phyloP scores from a whole-genome alignment of 1,139 yeast species.

The Blastobotrys petasosporus region DNA sequence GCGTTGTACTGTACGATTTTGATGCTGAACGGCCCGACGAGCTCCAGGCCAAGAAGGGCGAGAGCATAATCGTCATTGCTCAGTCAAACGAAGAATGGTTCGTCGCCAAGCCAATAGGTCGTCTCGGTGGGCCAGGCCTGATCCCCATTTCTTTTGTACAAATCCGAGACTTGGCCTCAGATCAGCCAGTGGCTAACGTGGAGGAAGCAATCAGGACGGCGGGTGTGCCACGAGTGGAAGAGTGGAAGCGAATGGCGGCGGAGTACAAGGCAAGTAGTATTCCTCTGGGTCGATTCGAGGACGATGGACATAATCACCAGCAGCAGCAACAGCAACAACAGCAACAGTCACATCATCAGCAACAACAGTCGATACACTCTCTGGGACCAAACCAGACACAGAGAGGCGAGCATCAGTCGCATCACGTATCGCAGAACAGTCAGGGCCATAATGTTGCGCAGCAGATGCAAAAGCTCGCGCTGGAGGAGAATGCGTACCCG shows the following conservation, averaged over 20 bases:
- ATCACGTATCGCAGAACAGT: background rate
- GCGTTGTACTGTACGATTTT: constrained; percentile 72
- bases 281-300: constrained; percentile 53
- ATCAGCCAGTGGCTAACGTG: constrained; percentile 44
- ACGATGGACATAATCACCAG: constrained; percentile 14
- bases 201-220: constrained; percentile 54
- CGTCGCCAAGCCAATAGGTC: constrained; percentile 91
- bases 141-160: constrained; percentile 90
- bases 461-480: constrained; percentile 8
- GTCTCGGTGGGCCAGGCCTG: constrained; percentile 94
- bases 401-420: too few relatives aligned
- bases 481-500: constrained; percentile 7
- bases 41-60: constrained; percentile 76
- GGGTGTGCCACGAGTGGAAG: constrained; percentile 84
- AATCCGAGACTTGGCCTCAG: constrained; percentile 69
- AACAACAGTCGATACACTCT: background rate
- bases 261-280: constrained; percentile 89
- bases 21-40: constrained; percentile 88
- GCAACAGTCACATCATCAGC: constrained; percentile 9
- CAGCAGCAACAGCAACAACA: constrained; percentile 9
- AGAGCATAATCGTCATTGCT: constrained; percentile 86
- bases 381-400: background rate
- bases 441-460: constrained; percentile 10
- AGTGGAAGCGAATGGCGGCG: constrained; percentile 90
- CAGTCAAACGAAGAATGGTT: constrained; percentile 97